A percentile compares a stretch with the other conserved stretches of the same genome.
phyloP scores from a whole-genome alignment of 306 rosid species.

The Rosa chinensis region DNA sequence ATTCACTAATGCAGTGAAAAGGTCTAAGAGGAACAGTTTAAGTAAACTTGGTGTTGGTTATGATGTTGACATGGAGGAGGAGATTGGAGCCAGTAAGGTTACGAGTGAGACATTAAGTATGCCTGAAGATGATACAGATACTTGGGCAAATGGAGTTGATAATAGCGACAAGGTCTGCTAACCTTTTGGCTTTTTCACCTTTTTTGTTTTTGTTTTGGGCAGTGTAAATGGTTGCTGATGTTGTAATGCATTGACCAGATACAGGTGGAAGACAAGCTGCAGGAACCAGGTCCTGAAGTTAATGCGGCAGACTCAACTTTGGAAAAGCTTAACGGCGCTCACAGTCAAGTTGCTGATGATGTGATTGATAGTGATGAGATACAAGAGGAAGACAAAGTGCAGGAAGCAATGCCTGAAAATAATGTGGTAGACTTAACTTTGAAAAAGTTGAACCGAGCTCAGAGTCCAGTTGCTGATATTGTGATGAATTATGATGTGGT shows the following conservation, averaged over 20 bases:
- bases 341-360: slow-evolving; percentile 23
- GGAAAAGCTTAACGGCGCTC: slow-evolving; percentile 15
- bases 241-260: slow-evolving; percentile 25
- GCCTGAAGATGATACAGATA: slow-evolving; percentile 21
- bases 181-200: background rate
- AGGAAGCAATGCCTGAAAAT: slow-evolving; percentile 27
- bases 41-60: slow-evolving; percentile 30
- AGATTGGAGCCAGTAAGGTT: slow-evolving; percentile 28
- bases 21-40: slow-evolving; percentile 22
- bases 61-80: slow-evolving; percentile 32
- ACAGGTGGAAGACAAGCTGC: slow-evolving; percentile 49
- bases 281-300: slow-evolving; percentile 25
- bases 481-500: slow-evolving; percentile 23
- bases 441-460: slow-evolving; percentile 18
- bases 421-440: slow-evolving; percentile 28
- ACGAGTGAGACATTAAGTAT: slow-evolving; percentile 29
- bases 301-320: slow-evolving; percentile 26
- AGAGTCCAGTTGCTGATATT: slow-evolving; percentile 17
- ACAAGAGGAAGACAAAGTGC: slow-evolving; percentile 48
- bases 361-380: slow-evolving; percentile 25
- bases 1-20: slow-evolving; percentile 18
- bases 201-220: background rate
- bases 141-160: slow-evolving; percentile 31
- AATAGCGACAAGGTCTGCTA: slow-evolving; percentile 10
- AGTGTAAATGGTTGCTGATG: slow-evolving; percentile 26